phyloP scores from a whole-genome alignment of 1,284 basidiomycete genomes.

The Ceratobasidium sp. region DNA sequence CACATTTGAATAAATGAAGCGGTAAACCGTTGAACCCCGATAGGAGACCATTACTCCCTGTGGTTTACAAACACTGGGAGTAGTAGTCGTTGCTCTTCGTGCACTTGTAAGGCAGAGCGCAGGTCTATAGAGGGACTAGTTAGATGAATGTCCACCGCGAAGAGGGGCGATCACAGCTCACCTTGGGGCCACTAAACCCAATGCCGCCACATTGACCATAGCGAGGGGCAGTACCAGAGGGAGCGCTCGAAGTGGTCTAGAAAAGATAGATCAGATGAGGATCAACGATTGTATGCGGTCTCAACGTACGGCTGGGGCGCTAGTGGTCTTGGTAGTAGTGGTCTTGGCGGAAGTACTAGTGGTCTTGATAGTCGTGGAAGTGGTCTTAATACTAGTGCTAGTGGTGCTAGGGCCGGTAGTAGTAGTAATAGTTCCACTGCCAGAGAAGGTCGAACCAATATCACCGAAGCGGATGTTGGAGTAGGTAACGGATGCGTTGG shows the following conservation, averaged over 20 bases:
- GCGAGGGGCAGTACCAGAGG: constrained; percentile 25
- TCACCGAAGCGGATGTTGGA: constrained; percentile 68
- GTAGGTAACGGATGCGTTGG: constrained; percentile 62
- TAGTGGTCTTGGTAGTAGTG: constrained; percentile 3
- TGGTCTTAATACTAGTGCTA: no score
- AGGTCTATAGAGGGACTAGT: constrained; percentile 7
- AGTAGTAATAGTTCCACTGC: constrained; percentile 1
- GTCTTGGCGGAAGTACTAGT: background rate
- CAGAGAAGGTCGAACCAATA: constrained; percentile 64
- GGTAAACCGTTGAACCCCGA: no score
- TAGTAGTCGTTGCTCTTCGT: constrained; percentile 36
- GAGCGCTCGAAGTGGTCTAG: constrained; percentile 21
- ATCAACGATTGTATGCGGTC: background rate
- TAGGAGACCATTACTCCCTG: no score
- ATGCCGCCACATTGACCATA: constrained; percentile 46
- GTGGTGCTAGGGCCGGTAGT: background rate
- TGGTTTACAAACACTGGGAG: constrained; percentile 39
- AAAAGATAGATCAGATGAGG: background rate
- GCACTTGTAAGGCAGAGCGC: constrained; percentile 44
- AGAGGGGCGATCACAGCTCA: background rate
- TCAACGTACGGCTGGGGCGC: constrained; percentile 9
- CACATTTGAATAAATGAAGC: no score
- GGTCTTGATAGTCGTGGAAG: no score
- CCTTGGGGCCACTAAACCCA: constrained; percentile 43
- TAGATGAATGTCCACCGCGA: background rate